Evolutionary conservation across 805 yeast species (phyloP).

Genomic region (Cyberlindnera xishuangbannaensis): DNA sequence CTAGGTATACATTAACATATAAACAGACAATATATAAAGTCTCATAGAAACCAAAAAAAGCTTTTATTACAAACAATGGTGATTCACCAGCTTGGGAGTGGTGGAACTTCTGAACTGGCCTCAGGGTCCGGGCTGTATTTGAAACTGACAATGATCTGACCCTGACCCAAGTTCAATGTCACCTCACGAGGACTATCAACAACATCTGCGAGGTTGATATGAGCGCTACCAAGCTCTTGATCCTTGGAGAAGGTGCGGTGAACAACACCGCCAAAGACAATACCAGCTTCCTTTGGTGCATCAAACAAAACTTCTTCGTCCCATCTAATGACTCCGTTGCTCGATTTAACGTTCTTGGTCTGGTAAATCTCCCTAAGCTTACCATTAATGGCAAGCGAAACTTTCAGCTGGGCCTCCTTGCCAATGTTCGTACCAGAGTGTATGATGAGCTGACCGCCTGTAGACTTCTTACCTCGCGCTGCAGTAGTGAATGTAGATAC

Average conservation of each 20-base stretch:
- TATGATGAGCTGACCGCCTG: constrained; percentile 45
- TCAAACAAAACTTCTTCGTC: constrained; percentile 64
- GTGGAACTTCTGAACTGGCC: constrained; percentile 16
- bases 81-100: constrained; percentile 17
- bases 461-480: constrained; percentile 17
- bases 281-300: constrained; percentile 53
- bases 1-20: too few species aligned
- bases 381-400: constrained; percentile 40
- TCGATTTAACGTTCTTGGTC: constrained; percentile 53
- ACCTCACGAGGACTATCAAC: constrained; percentile 40
- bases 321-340: constrained; percentile 43
- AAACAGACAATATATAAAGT: too few species aligned
- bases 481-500: constrained; percentile 19
- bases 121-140: constrained; percentile 27
- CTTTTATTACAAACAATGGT: too few species aligned
- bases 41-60: too few species aligned
- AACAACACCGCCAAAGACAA: constrained; percentile 56
- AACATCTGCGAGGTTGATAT: constrained; percentile 46
- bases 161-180: constrained; percentile 32
- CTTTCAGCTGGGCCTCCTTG: constrained; percentile 45
- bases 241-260: constrained; percentile 73
- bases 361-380: constrained; percentile 52
- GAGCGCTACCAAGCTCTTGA: constrained; percentile 54
- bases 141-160: constrained; percentile 38
- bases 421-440: constrained; percentile 42